Evolutionary conservation across 305 asterid species (phyloP).

Genomic region (Rubia peregrina): DNA sequence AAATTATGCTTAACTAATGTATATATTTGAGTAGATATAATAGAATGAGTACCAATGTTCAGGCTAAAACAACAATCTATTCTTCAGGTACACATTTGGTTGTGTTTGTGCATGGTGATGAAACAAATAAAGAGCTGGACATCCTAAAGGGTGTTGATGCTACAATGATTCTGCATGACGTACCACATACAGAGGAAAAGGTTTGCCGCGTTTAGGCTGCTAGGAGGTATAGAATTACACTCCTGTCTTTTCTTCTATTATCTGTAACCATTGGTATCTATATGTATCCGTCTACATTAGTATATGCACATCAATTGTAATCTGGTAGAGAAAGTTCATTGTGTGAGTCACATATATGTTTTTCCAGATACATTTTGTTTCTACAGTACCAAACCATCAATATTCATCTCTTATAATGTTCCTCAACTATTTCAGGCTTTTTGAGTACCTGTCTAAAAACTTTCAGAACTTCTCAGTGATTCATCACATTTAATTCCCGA

Average conservation of each 20-base stretch:
- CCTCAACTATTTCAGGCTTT: conserved; percentile 60
- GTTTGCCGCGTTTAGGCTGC: conserved; percentile 95
- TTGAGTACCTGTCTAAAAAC: conserved; percentile 82
- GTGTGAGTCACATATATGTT: no score
- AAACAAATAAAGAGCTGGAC: conserved; percentile 60
- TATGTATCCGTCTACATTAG: background rate
- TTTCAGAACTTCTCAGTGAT: conserved; percentile 77
- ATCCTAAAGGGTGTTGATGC: conserved; percentile 65
- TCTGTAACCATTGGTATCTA: background rate
- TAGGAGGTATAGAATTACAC: conserved; percentile 34
- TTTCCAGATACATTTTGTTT: background rate
- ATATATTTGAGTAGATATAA: background rate
- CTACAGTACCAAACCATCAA: background rate
- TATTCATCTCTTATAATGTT: background rate
- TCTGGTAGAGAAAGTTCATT: background rate
- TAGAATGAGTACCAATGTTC: conserved; percentile 4
- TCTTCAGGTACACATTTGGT: conserved; percentile 75
- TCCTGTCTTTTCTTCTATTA: background rate
- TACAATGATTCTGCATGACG: conserved; percentile 72
- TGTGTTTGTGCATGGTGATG: conserved; percentile 84
- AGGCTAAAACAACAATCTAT: conserved; percentile 12
- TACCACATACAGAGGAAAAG: conserved; percentile 70
- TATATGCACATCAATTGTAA: no score
- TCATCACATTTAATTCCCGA: conserved; percentile 84
- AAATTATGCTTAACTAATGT: no score